Conservation (phyloP, 176 grass and related monocot species). For the Miscanthus lutarioriparius region DNA sequence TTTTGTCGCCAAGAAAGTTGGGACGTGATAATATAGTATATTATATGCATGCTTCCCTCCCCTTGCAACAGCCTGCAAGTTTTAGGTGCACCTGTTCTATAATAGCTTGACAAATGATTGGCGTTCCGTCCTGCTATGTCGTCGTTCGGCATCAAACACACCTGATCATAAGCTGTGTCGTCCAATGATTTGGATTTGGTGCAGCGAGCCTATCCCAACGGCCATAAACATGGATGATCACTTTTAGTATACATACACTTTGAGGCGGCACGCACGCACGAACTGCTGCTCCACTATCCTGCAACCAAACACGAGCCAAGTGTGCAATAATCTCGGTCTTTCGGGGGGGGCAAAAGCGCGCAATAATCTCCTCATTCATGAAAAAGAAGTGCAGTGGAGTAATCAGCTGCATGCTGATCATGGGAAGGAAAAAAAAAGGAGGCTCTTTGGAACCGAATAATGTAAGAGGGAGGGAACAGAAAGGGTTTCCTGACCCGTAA, state of each 20-base stretch:
- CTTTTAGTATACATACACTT: not conserved
- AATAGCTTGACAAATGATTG: constrained; percentile 5
- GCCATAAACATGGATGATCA: not conserved
- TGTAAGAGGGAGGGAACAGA: not conserved
- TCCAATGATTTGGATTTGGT: constrained; percentile 15
- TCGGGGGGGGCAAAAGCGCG: not conserved
- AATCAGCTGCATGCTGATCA: not conserved
- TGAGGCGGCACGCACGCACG: not conserved
- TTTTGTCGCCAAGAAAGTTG: not conserved
- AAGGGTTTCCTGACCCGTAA: not conserved
- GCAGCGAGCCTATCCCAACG: not conserved
- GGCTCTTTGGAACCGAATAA: not conserved
- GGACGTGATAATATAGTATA: not conserved
- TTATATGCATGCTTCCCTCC: not conserved
- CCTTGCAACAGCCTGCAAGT: not conserved
- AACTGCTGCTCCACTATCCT: not conserved
- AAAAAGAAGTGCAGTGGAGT: not conserved
- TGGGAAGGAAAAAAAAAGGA: not conserved
- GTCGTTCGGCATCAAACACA: not conserved
- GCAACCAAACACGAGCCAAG: not conserved
- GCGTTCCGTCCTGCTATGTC: not conserved
- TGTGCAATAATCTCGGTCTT: not conserved
- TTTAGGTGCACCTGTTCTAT: constrained; percentile 24
- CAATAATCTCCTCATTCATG: not conserved
- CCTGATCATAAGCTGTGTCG: not conserved